Evolutionary conservation across 176 grass and related monocot genomes (phyloP), one percentile per base, ranked within the genome.

Genomic region (Aegilops longissima): DNA sequence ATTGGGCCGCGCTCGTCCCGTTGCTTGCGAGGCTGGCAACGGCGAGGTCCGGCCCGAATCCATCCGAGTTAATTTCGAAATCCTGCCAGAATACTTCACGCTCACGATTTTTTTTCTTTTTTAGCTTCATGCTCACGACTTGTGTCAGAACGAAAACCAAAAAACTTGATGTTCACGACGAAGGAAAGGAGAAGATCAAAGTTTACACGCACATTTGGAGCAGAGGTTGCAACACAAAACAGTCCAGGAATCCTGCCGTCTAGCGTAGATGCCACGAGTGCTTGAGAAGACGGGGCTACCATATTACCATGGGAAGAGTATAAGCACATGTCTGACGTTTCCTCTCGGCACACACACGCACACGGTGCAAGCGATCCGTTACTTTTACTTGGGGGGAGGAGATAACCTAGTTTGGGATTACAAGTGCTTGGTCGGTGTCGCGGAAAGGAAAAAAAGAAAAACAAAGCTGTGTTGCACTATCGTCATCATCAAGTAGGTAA

Each of bases 311-410:
- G 40, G 24, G 24, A 31, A 69, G 80, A 61, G 54, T 3, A 30
- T 42, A 56, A 47, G 0, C 27, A 25, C 25, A 49, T 30, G 38
- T 6, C 10, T 24, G 66, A 66, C 1, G 66, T 75, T 84, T 75
- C 67, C 61, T 12, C 25, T 80, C 29, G 85, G 89, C 36, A 3
- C 39, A 61, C 47, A 16, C 66, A 80, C 45, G 45, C 52, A 63
- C 56, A 80, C 16, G 62, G 20, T 59, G 21, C 75, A 87, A 33
- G 67, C 27, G 12, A 89, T 90, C 13, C 84, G 20, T 79, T 73
- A 13, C 59, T 80, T 58, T 59, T 59, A 2, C 54, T 59, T 84
- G 1, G 3, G 34, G 84, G 36, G 42, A 12, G 8, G 66, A 0
- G 80, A 72, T 20, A 51, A 56, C 40, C 64, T 78, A 40, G 12